Evolutionary conservation across 345 rosid genomes (phyloP).

Genomic region (Cardiospermum halicacabum): DNA sequence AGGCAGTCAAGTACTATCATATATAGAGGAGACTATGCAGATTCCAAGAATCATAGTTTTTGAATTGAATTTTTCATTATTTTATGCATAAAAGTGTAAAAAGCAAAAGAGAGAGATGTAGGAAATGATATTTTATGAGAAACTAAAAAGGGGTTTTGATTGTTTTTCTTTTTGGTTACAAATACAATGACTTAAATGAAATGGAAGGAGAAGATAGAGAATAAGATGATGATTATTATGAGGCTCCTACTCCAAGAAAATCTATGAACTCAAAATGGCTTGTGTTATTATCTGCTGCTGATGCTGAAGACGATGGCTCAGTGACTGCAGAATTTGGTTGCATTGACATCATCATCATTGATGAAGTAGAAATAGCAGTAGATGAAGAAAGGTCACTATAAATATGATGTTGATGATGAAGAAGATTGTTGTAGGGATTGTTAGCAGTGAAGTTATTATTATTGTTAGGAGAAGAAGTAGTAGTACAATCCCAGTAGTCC

Average conservation of each 20-base stretch:
- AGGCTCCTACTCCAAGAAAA: conserved; percentile 58
- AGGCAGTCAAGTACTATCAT: not conserved
- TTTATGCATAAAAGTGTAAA: not conserved
- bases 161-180: no score
- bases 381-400: not conserved
- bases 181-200: conserved; percentile 3
- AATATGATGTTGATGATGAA: conserved; percentile 12
- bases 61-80: not conserved
- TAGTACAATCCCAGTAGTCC: conserved; percentile 15
- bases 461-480: no score
- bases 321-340: conserved; percentile 31
- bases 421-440: conserved; percentile 6
- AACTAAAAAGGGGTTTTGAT: not conserved
- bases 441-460: conserved; percentile 16
- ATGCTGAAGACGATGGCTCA: conserved; percentile 33
- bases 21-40: not conserved
- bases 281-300: conserved; percentile 25
- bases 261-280: conserved; percentile 43
- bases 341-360: conserved; percentile 21
- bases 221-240: conserved; percentile 5
- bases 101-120: not conserved
- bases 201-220: no score
- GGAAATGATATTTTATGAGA: conserved; percentile 8
- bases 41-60: not conserved
- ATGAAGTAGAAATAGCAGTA: conserved; percentile 5